Conservation (phyloP, 2,329 filamentous ascomycete genomes). For the Fusarium nematophilum region DNA sequence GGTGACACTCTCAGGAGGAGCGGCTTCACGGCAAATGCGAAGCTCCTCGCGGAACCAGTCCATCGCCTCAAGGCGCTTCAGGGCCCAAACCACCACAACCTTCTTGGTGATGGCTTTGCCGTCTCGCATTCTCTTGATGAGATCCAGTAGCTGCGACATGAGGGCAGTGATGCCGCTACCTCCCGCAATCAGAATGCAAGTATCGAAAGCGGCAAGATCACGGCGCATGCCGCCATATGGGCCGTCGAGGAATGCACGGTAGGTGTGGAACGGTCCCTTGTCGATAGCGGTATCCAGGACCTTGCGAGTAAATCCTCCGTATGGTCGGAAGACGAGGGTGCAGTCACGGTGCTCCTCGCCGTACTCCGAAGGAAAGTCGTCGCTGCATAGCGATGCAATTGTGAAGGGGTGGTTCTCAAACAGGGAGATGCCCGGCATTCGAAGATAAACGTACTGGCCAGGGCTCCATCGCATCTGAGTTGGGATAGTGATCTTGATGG, state of each 20-base stretch:
- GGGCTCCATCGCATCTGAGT: conserved; percentile 94
- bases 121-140: conserved; percentile 97
- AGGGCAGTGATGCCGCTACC: conserved; percentile 95
- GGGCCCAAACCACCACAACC: conserved; percentile 92
- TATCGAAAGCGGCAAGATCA: conserved; percentile 91
- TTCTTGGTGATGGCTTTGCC: conserved; percentile 92
- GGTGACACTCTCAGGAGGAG: conserved; percentile 87
- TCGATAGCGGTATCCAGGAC: conserved; percentile 85
- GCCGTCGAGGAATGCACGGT: conserved; percentile 90
- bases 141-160: conserved; percentile 87
- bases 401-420: conserved; percentile 97
- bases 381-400: conserved; percentile 89
- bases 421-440: conserved; percentile 91
- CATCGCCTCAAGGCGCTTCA: conserved; percentile 92
- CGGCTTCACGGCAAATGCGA: conserved; percentile 88
- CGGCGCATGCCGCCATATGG: conserved; percentile 96
- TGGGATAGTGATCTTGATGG: conserved; percentile 94
- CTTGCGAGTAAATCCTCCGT: conserved; percentile 87
- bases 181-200: conserved; percentile 91
- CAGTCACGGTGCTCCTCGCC: conserved; percentile 90
- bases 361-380: conserved; percentile 93
- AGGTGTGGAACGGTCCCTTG: conserved; percentile 91
- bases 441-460: conserved; percentile 93
- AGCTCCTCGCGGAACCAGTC: conserved; percentile 98
- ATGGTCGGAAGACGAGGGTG: conserved; percentile 90